A percentile compares a stretch with the other conserved stretches of the same genome.
Evolutionary conservation across 768 basidiomycete species (phyloP).

Genomic region (Boletus coccyginus): DNA sequence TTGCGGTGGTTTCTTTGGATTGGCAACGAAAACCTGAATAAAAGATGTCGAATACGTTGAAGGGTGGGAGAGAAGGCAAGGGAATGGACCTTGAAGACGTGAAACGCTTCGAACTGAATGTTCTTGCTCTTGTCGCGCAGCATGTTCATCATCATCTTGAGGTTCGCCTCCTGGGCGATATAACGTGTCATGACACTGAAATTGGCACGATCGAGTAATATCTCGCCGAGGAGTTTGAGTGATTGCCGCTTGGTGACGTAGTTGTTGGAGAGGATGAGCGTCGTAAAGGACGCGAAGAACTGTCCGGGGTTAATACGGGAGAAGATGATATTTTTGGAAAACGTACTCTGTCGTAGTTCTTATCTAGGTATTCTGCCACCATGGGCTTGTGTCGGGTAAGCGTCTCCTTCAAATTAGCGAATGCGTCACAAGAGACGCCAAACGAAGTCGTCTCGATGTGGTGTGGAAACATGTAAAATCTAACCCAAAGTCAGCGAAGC

Average conservation of each 20-base stretch:
- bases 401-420: slow-evolving; percentile 96
- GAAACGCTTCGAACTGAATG: slow-evolving; percentile 99
- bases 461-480: slow-evolving; percentile 94
- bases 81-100: slow-evolving; percentile 92
- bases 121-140: slow-evolving; percentile 98
- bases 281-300: slow-evolving; percentile 96
- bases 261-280: slow-evolving; percentile 89
- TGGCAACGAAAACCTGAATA: slow-evolving; percentile 90
- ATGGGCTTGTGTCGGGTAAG: slow-evolving; percentile 96
- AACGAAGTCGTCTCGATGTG: slow-evolving; percentile 98
- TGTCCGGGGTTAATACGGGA: slow-evolving; percentile 30
- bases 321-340: background rate
- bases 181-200: slow-evolving; percentile 99
- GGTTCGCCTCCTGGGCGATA: slow-evolving; percentile 90
- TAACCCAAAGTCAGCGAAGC: slow-evolving; percentile 29
- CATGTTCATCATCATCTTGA: slow-evolving; percentile 99
- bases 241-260: slow-evolving; percentile 99
- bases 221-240: slow-evolving; percentile 96
- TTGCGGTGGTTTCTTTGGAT: slow-evolving; percentile 97
- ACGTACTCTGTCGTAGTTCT: slow-evolving; percentile 91
- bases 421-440: slow-evolving; percentile 97
- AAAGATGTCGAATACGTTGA: background rate
- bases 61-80: background rate
- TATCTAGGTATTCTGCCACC: slow-evolving; percentile 96
- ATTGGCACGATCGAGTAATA: slow-evolving; percentile 95